These are phyloP conservation scores for Ceratocystis huliohia DNA, from an alignment of 2,329 filamentous ascomycete species.

Conservation along the genomic window DNA sequence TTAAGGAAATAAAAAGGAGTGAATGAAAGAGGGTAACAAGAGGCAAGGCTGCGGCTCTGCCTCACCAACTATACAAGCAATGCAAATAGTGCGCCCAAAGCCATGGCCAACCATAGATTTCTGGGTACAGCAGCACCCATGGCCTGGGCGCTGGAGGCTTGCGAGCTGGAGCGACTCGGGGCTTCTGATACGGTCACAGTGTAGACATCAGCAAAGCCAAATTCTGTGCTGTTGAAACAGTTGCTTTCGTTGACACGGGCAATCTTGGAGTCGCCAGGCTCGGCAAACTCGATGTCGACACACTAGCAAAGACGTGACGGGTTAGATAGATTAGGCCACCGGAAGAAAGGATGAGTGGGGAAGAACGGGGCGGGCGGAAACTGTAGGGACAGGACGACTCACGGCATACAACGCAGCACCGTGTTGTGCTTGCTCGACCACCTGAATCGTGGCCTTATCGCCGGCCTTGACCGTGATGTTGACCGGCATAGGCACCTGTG, in stretches of 20 bases:
- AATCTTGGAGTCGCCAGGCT: slow-evolving; percentile 55
- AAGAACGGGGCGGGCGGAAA: not conserved
- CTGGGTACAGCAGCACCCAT: not conserved
- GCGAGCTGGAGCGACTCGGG: slow-evolving; percentile 28
- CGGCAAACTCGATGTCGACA: slow-evolving; percentile 85
- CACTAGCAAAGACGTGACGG: slow-evolving; percentile 43
- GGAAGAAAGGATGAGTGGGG: not conserved
- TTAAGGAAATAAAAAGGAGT: not conserved
- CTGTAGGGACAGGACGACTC: slow-evolving; percentile 28
- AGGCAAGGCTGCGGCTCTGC: not conserved
- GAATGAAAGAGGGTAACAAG: not conserved
- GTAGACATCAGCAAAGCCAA: slow-evolving; percentile 68
- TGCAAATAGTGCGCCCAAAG: not conserved
- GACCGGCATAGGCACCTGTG: slow-evolving; percentile 71
- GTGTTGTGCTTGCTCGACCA: slow-evolving; percentile 72
- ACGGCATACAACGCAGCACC: slow-evolving; percentile 74
- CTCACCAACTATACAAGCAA: not conserved
- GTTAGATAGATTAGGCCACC: too few relatives aligned
- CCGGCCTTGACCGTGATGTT: slow-evolving; percentile 60
- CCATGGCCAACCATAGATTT: not conserved
- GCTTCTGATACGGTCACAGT: slow-evolving; percentile 43
- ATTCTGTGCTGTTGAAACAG: slow-evolving; percentile 75
- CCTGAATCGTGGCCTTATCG: slow-evolving; percentile 82
- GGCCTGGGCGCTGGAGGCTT: slow-evolving; percentile 25
- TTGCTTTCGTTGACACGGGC: slow-evolving; percentile 63